Percentiles rank a stretch among this genome's conserved stretches.
phyloP scores from a whole-genome alignment of 768 basidiomycete genomes.

The Paxillus rubicundulus region DNA sequence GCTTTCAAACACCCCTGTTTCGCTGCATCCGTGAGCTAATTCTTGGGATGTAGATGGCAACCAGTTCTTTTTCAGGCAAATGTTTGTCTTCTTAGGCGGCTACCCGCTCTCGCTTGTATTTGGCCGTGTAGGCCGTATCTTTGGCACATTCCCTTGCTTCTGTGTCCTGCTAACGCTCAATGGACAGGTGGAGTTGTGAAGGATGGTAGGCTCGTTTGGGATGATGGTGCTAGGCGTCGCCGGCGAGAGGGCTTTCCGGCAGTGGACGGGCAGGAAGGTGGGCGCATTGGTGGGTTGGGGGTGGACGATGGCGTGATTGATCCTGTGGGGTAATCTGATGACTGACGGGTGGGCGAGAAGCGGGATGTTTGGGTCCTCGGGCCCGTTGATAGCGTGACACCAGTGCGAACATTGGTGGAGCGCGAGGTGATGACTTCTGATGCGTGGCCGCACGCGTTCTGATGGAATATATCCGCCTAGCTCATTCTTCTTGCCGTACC shows the following conservation, averaged over 20 bases:
- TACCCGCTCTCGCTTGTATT: constrained; percentile 33
- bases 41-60: constrained; percentile 43
- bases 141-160: constrained; percentile 60
- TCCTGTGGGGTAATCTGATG: constrained; percentile 22
- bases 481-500: too few species aligned
- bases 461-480: not conserved
- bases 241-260: too few species aligned
- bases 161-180: constrained; percentile 51
- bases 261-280: too few species aligned
- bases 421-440: constrained; percentile 12
- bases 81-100: constrained; percentile 32
- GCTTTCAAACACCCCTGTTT: constrained; percentile 33
- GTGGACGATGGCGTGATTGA: constrained; percentile 35
- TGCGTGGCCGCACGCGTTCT: constrained; percentile 8
- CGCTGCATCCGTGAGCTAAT: constrained; percentile 35
- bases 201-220: constrained; percentile 49
- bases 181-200: constrained; percentile 39
- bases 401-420: constrained; percentile 12
- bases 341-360: constrained; percentile 20
- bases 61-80: constrained; percentile 31
- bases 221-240: constrained; percentile 52
- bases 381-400: constrained; percentile 4
- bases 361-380: constrained; percentile 10
- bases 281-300: constrained; percentile 31
- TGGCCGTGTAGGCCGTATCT: constrained; percentile 46